Base-by-base conservation (phyloP, 495 filamentous ascomycete species). In the Lepidopterella palustris region DNA sequence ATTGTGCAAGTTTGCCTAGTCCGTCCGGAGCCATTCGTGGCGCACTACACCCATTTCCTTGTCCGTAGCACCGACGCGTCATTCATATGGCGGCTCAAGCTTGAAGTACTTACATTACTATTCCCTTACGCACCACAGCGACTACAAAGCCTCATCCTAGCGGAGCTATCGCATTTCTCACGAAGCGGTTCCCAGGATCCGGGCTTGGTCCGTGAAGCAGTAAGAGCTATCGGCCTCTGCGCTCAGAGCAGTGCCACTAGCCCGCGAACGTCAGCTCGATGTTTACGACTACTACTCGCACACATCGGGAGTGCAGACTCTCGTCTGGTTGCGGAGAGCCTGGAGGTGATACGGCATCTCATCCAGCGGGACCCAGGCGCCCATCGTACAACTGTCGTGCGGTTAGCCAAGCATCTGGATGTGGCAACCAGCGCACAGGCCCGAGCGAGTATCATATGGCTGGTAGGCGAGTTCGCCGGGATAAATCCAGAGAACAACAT, bases 391-490 rank as follows among this genome's bases (percentile, higher is more conserved):
- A 98, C 92, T 0, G 92, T 98, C 5, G 83, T 96, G 32, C 81
- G 89, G 47, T 76, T 98, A n/a, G 92, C 95, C 6, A 95, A 90
- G 70, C 87, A 95, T 62, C 82, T 98, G 5, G 91, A 96, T 59
- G 84, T 84, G 3, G 87, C 88, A 8, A 90, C 85, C 1, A 88
- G 89, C 57, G 83, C 93, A 4, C 85, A 87, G 55, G 95, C 93
- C 3, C 79, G 93, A 55, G 92, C 95, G 13, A 92, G 85, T 29
- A 96, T 97, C 59, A 88, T 97, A 63, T 98, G 93, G 93, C 84
- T 98, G 3, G 92, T 98, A 0, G 93, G 93, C 52, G 93, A 98
- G 73, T 97, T 90, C 66, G 83, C 93, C 0, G 88, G 88, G 0
- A 65, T 86, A 10, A 84, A 92, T 58, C 79, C 84, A 2, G 85